These are phyloP conservation scores for Pezicula neosporulosa DNA, from an alignment of 2,329 filamentous ascomycete species.

Conservation along the genomic window DNA sequence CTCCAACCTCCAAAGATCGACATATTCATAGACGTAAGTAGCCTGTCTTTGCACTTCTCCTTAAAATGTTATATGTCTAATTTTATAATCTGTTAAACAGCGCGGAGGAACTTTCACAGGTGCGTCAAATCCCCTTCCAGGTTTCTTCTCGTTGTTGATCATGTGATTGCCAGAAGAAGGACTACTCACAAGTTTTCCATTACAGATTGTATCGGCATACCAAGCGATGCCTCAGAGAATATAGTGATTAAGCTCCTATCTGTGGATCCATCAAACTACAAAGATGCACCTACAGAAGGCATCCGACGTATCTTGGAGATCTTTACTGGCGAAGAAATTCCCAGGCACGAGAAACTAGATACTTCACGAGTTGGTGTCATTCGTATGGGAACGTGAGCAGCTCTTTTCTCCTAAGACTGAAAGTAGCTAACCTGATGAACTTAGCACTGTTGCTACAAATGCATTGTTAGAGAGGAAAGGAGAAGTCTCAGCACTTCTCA, in stretches of 20 bases:
- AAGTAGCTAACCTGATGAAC: not conserved
- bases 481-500: slow-evolving; percentile 64
- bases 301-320: slow-evolving; percentile 56
- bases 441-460: slow-evolving; percentile 66
- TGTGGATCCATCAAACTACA: slow-evolving; percentile 65
- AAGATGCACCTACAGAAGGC: slow-evolving; percentile 64
- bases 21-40: slow-evolving; percentile 2
- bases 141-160: too few relatives aligned
- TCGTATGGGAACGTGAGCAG: slow-evolving; percentile 60
- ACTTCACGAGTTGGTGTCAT: slow-evolving; percentile 64
- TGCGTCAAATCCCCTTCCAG: too few relatives aligned
- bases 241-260: slow-evolving; percentile 72
- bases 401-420: not conserved
- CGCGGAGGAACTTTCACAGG: slow-evolving; percentile 1
- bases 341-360: slow-evolving; percentile 58
- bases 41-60: not conserved
- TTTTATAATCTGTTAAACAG: not conserved
- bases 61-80: not conserved
- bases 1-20: not conserved
- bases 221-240: slow-evolving; percentile 52
- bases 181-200: too few relatives aligned
- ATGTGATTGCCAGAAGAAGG: too few relatives aligned
- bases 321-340: slow-evolving; percentile 56
- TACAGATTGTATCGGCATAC: slow-evolving; percentile 27
- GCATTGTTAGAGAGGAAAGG: slow-evolving; percentile 68